These are phyloP conservation scores for Diaporthe sp. DNA, from an alignment of 2,329 filamentous ascomycete genomes.

Conservation along the genomic window DNA sequence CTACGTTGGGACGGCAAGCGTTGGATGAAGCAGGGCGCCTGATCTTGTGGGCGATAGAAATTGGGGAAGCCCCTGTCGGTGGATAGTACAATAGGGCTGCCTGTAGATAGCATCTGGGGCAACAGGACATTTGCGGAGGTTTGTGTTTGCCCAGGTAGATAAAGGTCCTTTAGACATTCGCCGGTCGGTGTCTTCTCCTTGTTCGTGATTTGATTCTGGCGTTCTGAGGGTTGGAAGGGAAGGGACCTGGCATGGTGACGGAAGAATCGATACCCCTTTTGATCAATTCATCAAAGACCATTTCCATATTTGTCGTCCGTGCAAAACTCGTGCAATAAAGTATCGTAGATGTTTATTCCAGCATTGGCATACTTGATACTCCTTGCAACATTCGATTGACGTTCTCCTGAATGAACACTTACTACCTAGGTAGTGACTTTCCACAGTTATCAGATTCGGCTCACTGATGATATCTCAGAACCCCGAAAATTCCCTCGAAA, in stretches of 20 bases:
- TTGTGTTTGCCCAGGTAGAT: conserved; percentile 1
- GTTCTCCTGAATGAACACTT: too few species aligned
- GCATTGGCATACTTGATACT: too few species aligned
- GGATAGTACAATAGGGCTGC: not conserved
- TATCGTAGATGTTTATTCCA: too few species aligned
- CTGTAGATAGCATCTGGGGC: conserved; percentile 12
- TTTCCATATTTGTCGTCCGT: not conserved
- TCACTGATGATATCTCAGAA: not conserved
- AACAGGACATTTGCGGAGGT: not conserved
- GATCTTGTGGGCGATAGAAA: not conserved
- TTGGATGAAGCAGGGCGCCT: not conserved
- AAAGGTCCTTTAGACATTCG: conserved; percentile 7
- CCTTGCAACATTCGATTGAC: too few species aligned
- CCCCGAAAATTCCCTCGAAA: not conserved
- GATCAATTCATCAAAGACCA: not conserved
- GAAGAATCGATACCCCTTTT: conserved; percentile 27
- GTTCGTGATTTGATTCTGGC: conserved; percentile 1
- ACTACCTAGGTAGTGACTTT: too few species aligned
- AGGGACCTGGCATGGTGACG: not conserved
- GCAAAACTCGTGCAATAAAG: not conserved
- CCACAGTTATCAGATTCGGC: not conserved
- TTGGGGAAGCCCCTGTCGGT: not conserved
- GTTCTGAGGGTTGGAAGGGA: not conserved
- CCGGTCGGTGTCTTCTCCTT: conserved; percentile 14
- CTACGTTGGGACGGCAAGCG: conserved; percentile 11